Percentiles rank a stretch among this genome's conserved stretches.
These are phyloP conservation scores for Talaromyces adpressus DNA, from an alignment of 495 filamentous ascomycete genomes.

Conservation along the genomic window DNA sequence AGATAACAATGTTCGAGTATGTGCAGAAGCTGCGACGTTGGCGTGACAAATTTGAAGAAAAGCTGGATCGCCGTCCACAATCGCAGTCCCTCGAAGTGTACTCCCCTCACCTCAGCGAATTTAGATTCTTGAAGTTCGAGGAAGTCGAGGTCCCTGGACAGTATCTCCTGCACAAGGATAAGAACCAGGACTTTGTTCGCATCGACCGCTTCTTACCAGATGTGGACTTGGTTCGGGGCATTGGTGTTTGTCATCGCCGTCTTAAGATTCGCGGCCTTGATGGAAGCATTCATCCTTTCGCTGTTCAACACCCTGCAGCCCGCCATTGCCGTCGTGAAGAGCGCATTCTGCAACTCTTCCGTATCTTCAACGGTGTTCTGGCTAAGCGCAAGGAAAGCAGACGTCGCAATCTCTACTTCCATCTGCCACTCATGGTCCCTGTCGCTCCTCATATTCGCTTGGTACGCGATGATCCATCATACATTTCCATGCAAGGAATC, in stretches of 20 bases:
- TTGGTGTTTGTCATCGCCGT: slow-evolving; percentile 82
- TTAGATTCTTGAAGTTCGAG: slow-evolving; percentile 94
- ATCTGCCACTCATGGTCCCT: slow-evolving; percentile 89
- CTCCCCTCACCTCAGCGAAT: slow-evolving; percentile 88
- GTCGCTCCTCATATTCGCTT: slow-evolving; percentile 88
- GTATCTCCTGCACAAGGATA: slow-evolving; percentile 93
- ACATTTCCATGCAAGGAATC: slow-evolving; percentile 87
- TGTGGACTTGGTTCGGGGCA: slow-evolving; percentile 82
- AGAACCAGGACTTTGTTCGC: slow-evolving; percentile 94
- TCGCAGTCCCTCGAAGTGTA: slow-evolving; percentile 68
- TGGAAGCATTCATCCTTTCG: slow-evolving; percentile 89
- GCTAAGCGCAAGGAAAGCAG: slow-evolving; percentile 89
- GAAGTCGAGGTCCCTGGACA: slow-evolving; percentile 97
- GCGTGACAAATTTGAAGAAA: slow-evolving; percentile 97
- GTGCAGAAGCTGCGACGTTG: slow-evolving; percentile 94
- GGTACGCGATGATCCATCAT: slow-evolving; percentile 89
- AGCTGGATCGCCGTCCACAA: slow-evolving; percentile 78
- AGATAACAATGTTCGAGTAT: slow-evolving; percentile 95
- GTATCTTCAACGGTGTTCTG: slow-evolving; percentile 89
- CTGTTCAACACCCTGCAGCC: slow-evolving; percentile 90
- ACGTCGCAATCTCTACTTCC: slow-evolving; percentile 89
- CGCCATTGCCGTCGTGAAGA: slow-evolving; percentile 90
- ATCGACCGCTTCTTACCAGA: slow-evolving; percentile 95
- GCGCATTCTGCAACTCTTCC: slow-evolving; percentile 91
- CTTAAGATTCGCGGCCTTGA: slow-evolving; percentile 97